Conservation (phyloP, 495 filamentous ascomycete species). For the Bacidia gigantensis region DNA sequence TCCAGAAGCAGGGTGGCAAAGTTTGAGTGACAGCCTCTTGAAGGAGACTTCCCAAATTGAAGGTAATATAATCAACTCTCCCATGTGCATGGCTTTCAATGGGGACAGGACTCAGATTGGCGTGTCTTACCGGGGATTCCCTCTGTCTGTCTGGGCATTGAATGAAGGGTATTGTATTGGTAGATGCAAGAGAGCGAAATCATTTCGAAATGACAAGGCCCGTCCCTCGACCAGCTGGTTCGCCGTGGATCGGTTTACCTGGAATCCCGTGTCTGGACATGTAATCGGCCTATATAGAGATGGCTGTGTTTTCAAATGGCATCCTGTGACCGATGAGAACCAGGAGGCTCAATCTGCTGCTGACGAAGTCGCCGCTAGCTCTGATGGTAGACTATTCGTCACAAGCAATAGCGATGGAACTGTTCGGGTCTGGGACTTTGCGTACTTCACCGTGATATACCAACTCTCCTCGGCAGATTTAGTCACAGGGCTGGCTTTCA, state of each 20-base stretch:
- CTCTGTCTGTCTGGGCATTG: slow-evolving; percentile 16
- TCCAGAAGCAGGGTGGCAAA: slow-evolving; percentile 11
- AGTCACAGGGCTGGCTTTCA: slow-evolving; percentile 12
- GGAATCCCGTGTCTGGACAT: slow-evolving; percentile 17
- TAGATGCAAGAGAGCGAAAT: slow-evolving; percentile 8
- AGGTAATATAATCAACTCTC: slow-evolving; percentile 1
- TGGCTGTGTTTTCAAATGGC: slow-evolving; percentile 22
- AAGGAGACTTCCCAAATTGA: not conserved
- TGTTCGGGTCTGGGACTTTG: slow-evolving; percentile 18
- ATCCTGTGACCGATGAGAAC: slow-evolving; percentile 6
- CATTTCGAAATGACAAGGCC: slow-evolving; percentile 1
- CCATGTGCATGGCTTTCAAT: slow-evolving; percentile 13
- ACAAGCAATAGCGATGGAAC: slow-evolving; percentile 17
- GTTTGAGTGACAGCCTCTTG: slow-evolving; percentile 7
- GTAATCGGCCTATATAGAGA: slow-evolving; percentile 20
- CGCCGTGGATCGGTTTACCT: slow-evolving; percentile 14
- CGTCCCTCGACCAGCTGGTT: slow-evolving; percentile 12
- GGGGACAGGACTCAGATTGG: slow-evolving; percentile 13
- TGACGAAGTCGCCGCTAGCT: slow-evolving; percentile 15
- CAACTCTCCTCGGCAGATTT: slow-evolving; percentile 15
- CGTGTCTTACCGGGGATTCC: slow-evolving; percentile 16
- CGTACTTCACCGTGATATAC: slow-evolving; percentile 16
- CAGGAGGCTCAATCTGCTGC: slow-evolving; percentile 6
- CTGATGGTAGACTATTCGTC: slow-evolving; percentile 19
- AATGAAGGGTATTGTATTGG: slow-evolving; percentile 3